Conservation (phyloP, 371 early-diverging fungal species). For the Dichotomocladium elegans region DNA sequence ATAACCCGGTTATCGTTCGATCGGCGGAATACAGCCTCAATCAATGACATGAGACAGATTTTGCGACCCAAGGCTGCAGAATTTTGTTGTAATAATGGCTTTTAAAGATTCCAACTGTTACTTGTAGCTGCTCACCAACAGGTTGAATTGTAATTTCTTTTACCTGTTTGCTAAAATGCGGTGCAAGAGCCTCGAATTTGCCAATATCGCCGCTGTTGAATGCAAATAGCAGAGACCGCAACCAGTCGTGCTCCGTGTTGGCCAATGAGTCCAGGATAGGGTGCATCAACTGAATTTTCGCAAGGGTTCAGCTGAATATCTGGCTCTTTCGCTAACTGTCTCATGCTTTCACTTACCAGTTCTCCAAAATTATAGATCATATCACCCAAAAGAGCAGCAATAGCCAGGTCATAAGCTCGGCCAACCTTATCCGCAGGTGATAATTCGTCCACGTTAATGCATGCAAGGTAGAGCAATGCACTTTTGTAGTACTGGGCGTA, state of each 20-base stretch:
- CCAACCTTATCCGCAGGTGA: slow-evolving; percentile 67
- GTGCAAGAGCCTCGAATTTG: slow-evolving; percentile 78
- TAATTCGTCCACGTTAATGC: slow-evolving; percentile 82
- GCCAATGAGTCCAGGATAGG: slow-evolving; percentile 83
- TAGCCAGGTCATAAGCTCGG: slow-evolving; percentile 88
- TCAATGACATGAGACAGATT: slow-evolving; percentile 94
- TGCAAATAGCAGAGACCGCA: slow-evolving; percentile 79
- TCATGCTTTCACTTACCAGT: slow-evolving; percentile 57
- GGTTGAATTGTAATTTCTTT: neutral
- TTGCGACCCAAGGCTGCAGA: slow-evolving; percentile 83
- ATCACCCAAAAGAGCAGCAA: slow-evolving; percentile 92
- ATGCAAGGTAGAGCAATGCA: slow-evolving; percentile 89
- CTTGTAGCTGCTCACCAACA: no score
- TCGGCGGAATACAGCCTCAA: slow-evolving; percentile 90
- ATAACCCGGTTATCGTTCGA: slow-evolving; percentile 78
- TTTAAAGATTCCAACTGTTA: neutral
- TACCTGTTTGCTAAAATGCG: slow-evolving; percentile 75
- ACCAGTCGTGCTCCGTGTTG: slow-evolving; percentile 84
- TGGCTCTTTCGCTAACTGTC: neutral
- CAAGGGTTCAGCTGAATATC: neutral
- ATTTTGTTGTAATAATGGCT: slow-evolving; percentile 76
- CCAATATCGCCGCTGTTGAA: slow-evolving; percentile 95
- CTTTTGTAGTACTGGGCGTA: slow-evolving; percentile 95
- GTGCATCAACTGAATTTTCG: slow-evolving; percentile 78
- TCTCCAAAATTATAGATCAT: slow-evolving; percentile 98